Evolutionary conservation across 192 early-diverging fungal species (phyloP).

Genomic region (Podila epicladia): DNA sequence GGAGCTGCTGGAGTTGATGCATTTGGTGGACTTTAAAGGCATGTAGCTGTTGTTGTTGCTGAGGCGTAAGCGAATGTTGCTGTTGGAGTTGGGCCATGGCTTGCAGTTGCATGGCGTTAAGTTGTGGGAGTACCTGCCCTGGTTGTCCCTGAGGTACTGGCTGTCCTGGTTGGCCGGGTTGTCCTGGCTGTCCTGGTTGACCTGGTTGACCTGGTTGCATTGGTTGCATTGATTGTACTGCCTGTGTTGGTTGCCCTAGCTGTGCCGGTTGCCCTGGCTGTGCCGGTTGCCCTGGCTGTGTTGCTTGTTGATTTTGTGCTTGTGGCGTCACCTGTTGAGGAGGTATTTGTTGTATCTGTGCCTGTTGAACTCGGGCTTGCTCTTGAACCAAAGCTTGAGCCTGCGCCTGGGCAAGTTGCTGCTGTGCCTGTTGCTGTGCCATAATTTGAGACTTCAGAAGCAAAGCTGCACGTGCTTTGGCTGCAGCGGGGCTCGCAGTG

Average conservation of each 20-base stretch:
- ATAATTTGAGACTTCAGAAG: conserved; percentile 2
- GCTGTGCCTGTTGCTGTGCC: conserved; percentile 15
- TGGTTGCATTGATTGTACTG: no score
- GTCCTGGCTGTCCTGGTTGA: neutral
- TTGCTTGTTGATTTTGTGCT: conserved; percentile 1
- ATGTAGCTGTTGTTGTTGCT: conserved; percentile 3
- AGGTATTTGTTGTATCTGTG: neutral
- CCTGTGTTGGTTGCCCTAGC: neutral
- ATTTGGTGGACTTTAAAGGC: neutral
- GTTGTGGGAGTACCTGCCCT: neutral
- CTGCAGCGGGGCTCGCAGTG: conserved; percentile 2
- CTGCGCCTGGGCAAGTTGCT: neutral
- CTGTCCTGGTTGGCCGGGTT: neutral
- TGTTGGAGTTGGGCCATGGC: neutral
- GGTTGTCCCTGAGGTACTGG: no score
- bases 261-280: neutral
- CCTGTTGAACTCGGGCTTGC: neutral
- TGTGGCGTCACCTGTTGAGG: conserved; percentile 4
- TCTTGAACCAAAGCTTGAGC: no score
- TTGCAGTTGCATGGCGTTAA: neutral
- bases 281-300: neutral
- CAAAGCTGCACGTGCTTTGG: conserved; percentile 1
- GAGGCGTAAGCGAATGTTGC: neutral
- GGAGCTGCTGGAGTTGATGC: neutral
- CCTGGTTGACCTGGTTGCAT: no score